Conservation (phyloP, 2,329 filamentous ascomycete species). For the Hypoxylon sp. region DNA sequence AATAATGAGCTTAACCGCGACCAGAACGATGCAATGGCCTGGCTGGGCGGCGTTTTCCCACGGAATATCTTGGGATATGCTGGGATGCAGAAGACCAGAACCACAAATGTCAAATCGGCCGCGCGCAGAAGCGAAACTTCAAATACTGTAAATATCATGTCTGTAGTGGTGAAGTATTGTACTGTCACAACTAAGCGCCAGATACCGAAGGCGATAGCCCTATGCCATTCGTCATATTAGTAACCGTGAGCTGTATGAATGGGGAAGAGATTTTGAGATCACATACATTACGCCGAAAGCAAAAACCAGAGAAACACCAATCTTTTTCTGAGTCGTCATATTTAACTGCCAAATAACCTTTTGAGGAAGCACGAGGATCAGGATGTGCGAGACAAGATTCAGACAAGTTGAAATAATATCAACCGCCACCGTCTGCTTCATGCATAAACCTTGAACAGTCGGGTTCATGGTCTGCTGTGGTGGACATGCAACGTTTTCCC, state of each 20-base stretch:
- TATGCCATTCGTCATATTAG: neutral
- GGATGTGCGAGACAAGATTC: constrained; percentile 5
- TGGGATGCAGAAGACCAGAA: constrained; percentile 8
- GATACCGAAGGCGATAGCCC: neutral
- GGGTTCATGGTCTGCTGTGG: no score
- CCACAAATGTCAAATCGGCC: neutral
- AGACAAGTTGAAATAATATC: constrained; percentile 1
- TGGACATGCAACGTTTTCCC: neutral
- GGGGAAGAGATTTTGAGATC: neutral
- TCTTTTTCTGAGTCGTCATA: constrained; percentile 9
- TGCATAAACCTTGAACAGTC: neutral
- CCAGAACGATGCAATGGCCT: neutral
- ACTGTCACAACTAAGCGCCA: neutral
- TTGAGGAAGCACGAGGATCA: constrained; percentile 5
- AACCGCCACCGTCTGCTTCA: neutral
- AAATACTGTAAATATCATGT: neutral
- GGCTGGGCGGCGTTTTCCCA: neutral
- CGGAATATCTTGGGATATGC: neutral
- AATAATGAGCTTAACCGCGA: neutral
- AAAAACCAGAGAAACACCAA: constrained; percentile 9
- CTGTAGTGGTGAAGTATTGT: neutral
- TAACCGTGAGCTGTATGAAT: neutral
- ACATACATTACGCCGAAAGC: constrained; percentile 3
- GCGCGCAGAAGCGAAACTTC: neutral
- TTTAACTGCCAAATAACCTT: constrained; percentile 6